Conservation (phyloP, 2,329 filamentous ascomycete genomes). For the Aurifilum marmelostoma region DNA sequence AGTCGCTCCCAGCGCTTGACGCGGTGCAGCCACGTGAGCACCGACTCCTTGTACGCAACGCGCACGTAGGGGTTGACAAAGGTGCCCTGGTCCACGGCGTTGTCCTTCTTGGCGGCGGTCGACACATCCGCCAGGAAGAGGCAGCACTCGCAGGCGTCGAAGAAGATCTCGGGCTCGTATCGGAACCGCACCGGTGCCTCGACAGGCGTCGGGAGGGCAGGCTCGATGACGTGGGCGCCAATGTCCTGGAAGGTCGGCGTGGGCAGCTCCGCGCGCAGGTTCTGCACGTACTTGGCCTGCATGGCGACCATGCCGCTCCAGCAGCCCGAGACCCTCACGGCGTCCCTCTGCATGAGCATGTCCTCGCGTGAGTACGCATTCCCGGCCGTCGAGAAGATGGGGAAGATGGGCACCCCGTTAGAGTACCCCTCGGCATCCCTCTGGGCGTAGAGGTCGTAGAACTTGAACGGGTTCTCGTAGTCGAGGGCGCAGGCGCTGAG, state of each 20-base stretch:
- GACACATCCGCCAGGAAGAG: constrained; percentile 56
- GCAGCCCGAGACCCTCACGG: constrained; percentile 68
- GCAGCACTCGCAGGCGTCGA: constrained; percentile 69
- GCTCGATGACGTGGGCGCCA: constrained; percentile 42
- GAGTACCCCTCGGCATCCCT: constrained; percentile 67
- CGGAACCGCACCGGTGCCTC: constrained; percentile 57
- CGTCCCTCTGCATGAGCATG: constrained; percentile 62
- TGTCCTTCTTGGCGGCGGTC: constrained; percentile 41
- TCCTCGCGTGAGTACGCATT: constrained; percentile 61
- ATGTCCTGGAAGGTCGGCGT: constrained; percentile 40
- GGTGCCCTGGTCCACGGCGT: constrained; percentile 56
- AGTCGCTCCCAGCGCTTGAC: constrained; percentile 69
- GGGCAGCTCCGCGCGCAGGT: constrained; percentile 39
- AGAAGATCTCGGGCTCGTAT: constrained; percentile 60
- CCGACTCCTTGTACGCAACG: constrained; percentile 65
- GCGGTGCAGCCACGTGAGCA: constrained; percentile 61
- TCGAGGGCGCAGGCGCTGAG: constrained; percentile 73
- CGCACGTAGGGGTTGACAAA: constrained; percentile 78
- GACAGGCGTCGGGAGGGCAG: constrained; percentile 36
- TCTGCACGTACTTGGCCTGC: constrained; percentile 62
- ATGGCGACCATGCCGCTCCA: constrained; percentile 79
- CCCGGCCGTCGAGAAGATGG: constrained; percentile 63
- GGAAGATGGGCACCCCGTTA: constrained; percentile 67
- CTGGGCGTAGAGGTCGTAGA: constrained; percentile 76
- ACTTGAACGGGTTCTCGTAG: constrained; percentile 68